phyloP scores from a whole-genome alignment of 805 yeast species.

The Sugiyamaella mastotermitis region DNA sequence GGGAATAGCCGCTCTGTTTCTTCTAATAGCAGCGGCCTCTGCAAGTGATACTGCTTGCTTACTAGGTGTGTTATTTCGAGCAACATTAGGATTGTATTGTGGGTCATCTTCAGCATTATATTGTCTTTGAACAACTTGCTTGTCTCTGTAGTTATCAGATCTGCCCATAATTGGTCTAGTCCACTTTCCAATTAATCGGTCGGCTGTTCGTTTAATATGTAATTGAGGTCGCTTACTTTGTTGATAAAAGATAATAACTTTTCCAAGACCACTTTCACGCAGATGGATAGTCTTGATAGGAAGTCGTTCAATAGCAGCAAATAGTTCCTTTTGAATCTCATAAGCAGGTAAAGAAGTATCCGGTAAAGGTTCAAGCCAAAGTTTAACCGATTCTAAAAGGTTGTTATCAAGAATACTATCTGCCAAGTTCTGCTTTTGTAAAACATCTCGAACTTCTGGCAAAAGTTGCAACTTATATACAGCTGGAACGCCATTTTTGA shows the following conservation, averaged over 20 bases:
- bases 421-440: conserved; percentile 78
- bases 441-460: conserved; percentile 67
- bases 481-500: conserved; percentile 61
- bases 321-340: conserved; percentile 86
- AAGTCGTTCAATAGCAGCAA: conserved; percentile 62
- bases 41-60: conserved; percentile 42
- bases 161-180: conserved; percentile 96
- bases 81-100: conserved; percentile 13
- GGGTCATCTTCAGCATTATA: conserved; percentile 47
- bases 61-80: conserved; percentile 33
- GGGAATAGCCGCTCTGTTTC: conserved; percentile 96
- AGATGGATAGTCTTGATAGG: conserved; percentile 96
- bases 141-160: conserved; percentile 88
- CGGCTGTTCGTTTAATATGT: conserved; percentile 79
- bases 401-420: conserved; percentile 93
- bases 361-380: conserved; percentile 97
- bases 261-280: conserved; percentile 91
- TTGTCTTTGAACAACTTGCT: conserved; percentile 59
- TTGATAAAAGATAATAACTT: conserved; percentile 88
- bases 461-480: conserved; percentile 71
- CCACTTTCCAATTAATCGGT: conserved; percentile 92
- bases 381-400: conserved; percentile 82
- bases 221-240: conserved; percentile 86
- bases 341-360: conserved; percentile 97
- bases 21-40: conserved; percentile 84